Base-by-base conservation (phyloP, 2,329 filamentous ascomycete species). In the Gnomoniopsis smithogilvyi region DNA sequence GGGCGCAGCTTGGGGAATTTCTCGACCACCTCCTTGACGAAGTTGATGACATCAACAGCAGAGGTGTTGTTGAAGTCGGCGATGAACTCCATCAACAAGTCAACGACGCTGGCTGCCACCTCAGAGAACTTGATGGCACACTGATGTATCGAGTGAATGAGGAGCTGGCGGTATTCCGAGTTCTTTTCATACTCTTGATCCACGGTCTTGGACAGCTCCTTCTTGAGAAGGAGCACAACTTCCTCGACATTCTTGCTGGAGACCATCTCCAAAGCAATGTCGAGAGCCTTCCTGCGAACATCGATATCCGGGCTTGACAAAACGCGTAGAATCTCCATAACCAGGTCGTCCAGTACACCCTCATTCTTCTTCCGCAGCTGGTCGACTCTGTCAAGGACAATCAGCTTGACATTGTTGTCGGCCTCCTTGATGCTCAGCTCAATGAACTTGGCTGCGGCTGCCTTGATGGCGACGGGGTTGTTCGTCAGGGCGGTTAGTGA, bases 141-240 rank as follows among this genome's bases (percentile, higher is more conserved):
- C 73, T 96, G 92, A 74, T 99, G 95, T 70, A 99, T 99, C 41
- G 93, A 92, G 74, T 97, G 92, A 66, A 99, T 98, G 62, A 99
- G 83, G 10, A 99, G 83, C 69, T 96, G 93, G 67, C 95, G 90
- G 75, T 97, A 97, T 75, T 96, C 93, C 70, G 86, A 87, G 76
- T 96, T 96, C 85, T 98, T 98, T 79, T 99, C 95, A 76, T 97
- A 98, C 74, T 97, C 93, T 74, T 98, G 93, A 69, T 99, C 93
- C 47, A 98, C 92, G 0, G 95, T 99, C 82, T 98, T 99, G 63
- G 92, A 88, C 30, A 99, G 84, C 72, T 99, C 95, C 74, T 99
- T 99, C 80, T 99, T 99, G 62, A 99, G 81, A 1, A 99, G 82
- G 69, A 98, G 84, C 22, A 99, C 91, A 15, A 99, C 95, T 70